Conservation (phyloP, 495 filamentous ascomycete genomes). For the Aspergillus heteromorphus region DNA sequence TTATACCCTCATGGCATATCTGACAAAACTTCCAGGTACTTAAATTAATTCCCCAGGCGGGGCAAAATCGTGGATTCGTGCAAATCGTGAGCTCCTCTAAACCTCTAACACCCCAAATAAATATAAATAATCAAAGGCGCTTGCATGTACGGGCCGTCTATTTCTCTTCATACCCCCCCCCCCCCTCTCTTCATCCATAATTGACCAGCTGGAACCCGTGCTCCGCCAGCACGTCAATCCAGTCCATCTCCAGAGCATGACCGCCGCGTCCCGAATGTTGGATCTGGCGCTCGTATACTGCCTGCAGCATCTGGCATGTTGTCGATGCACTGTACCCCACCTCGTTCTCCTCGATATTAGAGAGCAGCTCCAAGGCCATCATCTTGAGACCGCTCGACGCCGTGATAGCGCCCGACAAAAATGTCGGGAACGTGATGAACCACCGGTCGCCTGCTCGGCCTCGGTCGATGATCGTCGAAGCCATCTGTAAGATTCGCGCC, state of each 20-base stretch:
- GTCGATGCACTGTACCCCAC: constrained; percentile 46
- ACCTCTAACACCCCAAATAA: no score
- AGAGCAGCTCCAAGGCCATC: constrained; percentile 46
- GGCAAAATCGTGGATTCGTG: background rate
- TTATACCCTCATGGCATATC: no score
- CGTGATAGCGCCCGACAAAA: constrained; percentile 49
- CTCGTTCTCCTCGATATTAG: constrained; percentile 44
- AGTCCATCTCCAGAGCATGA: constrained; percentile 39
- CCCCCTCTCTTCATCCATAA: constrained; percentile 26
- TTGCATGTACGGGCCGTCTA: background rate
- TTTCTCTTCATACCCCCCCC: background rate
- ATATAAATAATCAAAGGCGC: background rate
- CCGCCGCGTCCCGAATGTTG: constrained; percentile 29
- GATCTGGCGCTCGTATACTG: constrained; percentile 46
- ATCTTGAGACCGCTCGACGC: constrained; percentile 38
- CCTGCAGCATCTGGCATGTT: constrained; percentile 43
- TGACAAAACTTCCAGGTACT: no score
- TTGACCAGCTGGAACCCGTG: constrained; percentile 40
- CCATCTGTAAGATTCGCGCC: constrained; percentile 41
- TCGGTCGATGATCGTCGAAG: constrained; percentile 25
- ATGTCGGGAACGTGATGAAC: constrained; percentile 52
- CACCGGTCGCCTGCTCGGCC: constrained; percentile 32
- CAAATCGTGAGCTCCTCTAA: background rate
- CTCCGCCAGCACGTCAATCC: constrained; percentile 40
- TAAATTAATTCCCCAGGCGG: background rate